Percentiles rank a stretch among this genome's conserved stretches.
These are phyloP conservation scores for Melampsora occidentalis DNA, from an alignment of 1,284 basidiomycete genomes.

Conservation along the genomic window DNA sequence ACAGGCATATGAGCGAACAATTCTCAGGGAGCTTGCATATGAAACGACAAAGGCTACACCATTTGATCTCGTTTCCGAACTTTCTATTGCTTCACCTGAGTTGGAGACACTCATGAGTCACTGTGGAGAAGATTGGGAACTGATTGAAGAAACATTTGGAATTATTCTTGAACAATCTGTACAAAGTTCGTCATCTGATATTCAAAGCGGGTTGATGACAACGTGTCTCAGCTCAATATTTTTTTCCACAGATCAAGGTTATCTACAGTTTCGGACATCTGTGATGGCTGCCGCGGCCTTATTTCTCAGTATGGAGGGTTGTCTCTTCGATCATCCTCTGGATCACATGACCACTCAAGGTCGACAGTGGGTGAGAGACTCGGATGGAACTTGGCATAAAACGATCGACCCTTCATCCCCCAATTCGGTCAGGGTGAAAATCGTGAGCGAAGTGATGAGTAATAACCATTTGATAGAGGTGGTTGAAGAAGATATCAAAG, in stretches of 20 bases:
- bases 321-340: no score
- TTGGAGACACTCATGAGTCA: neutral
- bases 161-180: neutral
- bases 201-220: no score
- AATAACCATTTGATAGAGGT: no score
- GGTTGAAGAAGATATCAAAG: no score
- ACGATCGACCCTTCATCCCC: no score
- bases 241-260: neutral
- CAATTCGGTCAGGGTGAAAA: no score
- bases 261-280: neutral
- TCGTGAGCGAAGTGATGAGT: no score
- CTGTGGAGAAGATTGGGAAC: slow-evolving; percentile 1
- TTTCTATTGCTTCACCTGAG: neutral
- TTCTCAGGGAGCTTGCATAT: neutral
- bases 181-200: neutral
- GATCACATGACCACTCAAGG: no score
- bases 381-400: no score
- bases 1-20: neutral
- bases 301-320: no score
- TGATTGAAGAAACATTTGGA: slow-evolving; percentile 3
- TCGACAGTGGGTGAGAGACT: no score
- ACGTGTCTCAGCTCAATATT: no score
- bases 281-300: neutral
- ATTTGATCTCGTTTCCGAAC: slow-evolving; percentile 8
- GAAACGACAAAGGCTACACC: neutral